Conservation (phyloP, 2,329 filamentous ascomycete genomes). For the Botrytis galanthina region DNA sequence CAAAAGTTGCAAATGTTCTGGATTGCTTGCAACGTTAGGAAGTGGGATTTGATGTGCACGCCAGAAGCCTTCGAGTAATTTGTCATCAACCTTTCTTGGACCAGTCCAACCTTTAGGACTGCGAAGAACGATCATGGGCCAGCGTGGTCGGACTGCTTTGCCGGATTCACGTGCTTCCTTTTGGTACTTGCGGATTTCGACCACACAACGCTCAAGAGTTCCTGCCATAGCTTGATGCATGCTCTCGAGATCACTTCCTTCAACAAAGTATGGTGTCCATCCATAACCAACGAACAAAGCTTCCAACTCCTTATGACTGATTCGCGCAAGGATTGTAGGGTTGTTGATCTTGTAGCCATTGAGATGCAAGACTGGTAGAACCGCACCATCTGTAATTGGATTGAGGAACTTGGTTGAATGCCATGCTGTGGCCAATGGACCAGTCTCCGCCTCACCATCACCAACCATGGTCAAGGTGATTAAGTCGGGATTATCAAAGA, state of each 20-base stretch:
- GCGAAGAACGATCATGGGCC: constrained; percentile 77
- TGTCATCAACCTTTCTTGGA: constrained; percentile 67
- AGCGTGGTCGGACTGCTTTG: constrained; percentile 66
- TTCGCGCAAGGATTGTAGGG: constrained; percentile 69
- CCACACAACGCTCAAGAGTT: constrained; percentile 69
- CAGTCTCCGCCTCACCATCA: constrained; percentile 79
- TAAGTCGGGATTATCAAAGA: constrained; percentile 71
- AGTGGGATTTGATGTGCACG: constrained; percentile 76
- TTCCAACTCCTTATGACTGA: constrained; percentile 70
- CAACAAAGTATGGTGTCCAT: constrained; percentile 78
- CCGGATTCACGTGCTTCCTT: constrained; percentile 69
- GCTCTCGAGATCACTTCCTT: constrained; percentile 67
- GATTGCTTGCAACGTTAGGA: constrained; percentile 64
- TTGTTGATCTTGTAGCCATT: constrained; percentile 89
- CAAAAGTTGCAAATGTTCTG: constrained; percentile 63
- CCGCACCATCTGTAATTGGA: constrained; percentile 73
- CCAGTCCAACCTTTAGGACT: constrained; percentile 80
- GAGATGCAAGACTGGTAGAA: constrained; percentile 73
- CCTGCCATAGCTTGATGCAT: constrained; percentile 84
- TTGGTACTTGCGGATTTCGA: constrained; percentile 66
- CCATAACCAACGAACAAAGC: constrained; percentile 71
- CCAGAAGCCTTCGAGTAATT: constrained; percentile 76
- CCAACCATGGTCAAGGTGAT: constrained; percentile 78
- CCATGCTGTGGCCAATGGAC: constrained; percentile 75
- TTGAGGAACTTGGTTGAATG: constrained; percentile 82